These are phyloP conservation scores for Fragaria nilgerrensis DNA, from an alignment of 306 rosid species.

Conservation along the genomic window DNA sequence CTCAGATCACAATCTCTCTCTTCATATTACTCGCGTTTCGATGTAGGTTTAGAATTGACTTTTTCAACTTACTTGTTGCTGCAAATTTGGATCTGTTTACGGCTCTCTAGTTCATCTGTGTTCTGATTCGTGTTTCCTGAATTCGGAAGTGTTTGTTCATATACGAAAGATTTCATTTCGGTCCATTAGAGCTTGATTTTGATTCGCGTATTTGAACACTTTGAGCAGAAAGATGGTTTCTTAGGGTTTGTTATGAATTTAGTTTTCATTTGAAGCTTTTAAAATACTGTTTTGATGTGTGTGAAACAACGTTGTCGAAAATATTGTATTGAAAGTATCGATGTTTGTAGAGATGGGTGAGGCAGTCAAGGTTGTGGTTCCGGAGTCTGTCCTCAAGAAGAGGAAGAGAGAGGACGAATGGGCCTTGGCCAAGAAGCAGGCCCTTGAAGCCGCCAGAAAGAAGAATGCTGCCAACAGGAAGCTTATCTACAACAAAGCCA, in stretches of 20 bases:
- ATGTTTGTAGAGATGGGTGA: constrained; percentile 50
- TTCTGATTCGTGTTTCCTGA: not conserved
- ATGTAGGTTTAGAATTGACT: not conserved
- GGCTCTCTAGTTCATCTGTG: not conserved
- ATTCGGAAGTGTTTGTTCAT: not conserved
- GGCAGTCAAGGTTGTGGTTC: constrained; percentile 53
- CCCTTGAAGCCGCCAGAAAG: constrained; percentile 48
- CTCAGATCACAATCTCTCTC: not conserved
- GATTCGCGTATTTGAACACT: not conserved
- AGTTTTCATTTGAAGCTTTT: not conserved
- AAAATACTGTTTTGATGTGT: too few relatives aligned
- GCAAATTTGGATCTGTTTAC: not conserved
- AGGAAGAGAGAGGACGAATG: constrained; percentile 73
- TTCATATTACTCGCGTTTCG: not conserved
- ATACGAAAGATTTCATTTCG: not conserved
- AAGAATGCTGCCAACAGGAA: constrained; percentile 66
- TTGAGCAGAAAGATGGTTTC: too few relatives aligned
- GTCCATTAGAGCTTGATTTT: not conserved
- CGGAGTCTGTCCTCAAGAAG: constrained; percentile 83
- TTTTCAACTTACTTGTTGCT: too few relatives aligned
- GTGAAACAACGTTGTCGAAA: too few relatives aligned
- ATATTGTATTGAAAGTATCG: not conserved
- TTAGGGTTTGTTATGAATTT: too few relatives aligned
- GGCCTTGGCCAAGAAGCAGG: constrained; percentile 63
- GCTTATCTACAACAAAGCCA: constrained; percentile 63